These are phyloP conservation scores for Wickerhamomyces sp. DNA, from an alignment of 1,139 yeast genomes.

Conservation along the genomic window DNA sequence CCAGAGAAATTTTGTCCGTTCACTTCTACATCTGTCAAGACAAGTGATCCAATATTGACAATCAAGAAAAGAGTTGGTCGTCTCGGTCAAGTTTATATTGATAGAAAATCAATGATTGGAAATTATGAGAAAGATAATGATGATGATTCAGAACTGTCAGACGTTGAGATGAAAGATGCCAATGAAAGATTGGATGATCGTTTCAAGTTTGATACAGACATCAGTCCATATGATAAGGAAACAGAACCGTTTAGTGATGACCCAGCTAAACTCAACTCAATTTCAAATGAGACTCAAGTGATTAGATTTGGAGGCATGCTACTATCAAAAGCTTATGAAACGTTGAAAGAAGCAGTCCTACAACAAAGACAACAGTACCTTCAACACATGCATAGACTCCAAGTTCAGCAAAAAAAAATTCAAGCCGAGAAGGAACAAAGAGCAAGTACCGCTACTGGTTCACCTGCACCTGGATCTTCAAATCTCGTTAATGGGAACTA, in stretches of 20 bases:
- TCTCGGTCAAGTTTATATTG: conserved; percentile 65
- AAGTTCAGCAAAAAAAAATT: conserved; percentile 28
- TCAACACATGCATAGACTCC: conserved; percentile 37
- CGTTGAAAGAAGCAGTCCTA: conserved; percentile 39
- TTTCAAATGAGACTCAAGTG: conserved; percentile 81
- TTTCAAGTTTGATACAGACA: conserved; percentile 73
- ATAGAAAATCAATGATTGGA: conserved; percentile 51
- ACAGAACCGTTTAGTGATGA: conserved; percentile 53
- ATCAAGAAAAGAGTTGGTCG: conserved; percentile 76
- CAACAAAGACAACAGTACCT: conserved; percentile 49
- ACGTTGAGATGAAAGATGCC: conserved; percentile 35
- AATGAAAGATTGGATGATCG: conserved; percentile 57
- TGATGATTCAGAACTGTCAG: conserved; percentile 24
- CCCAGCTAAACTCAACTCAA: conserved; percentile 70
- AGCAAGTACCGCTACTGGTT: not conserved
- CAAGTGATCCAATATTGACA: conserved; percentile 52
- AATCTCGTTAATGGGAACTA: no score
- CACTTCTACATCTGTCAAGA: conserved; percentile 20
- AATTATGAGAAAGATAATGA: conserved; percentile 30
- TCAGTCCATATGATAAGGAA: conserved; percentile 34
- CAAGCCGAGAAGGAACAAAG: conserved; percentile 17
- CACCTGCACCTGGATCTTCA: no score
- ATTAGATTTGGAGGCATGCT: conserved; percentile 91
- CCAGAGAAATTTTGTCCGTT: conserved; percentile 41
- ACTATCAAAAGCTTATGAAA: conserved; percentile 80